phyloP scores from a whole-genome alignment of 129 eudicot genomes.

The Saposhnikovia divaricata region DNA sequence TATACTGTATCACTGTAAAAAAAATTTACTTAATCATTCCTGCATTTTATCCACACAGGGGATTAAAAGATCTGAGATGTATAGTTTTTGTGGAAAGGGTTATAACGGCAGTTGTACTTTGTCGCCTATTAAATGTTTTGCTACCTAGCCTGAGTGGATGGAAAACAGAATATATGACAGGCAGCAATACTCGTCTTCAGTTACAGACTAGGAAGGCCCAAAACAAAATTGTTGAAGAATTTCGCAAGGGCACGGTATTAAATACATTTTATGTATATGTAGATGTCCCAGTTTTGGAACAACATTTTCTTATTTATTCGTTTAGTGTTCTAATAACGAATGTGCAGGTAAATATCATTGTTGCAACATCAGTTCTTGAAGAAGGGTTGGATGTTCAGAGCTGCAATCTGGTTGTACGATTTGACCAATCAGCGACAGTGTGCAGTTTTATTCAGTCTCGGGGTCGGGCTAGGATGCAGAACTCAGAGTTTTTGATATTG shows the following conservation, averaged over 20 bases:
- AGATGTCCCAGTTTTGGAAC: not conserved
- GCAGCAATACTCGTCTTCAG: constrained; percentile 30
- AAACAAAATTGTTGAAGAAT: constrained; percentile 65
- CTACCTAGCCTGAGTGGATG: constrained; percentile 50
- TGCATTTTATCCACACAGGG: constrained; percentile 26
- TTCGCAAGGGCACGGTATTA: constrained; percentile 65
- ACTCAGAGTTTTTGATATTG: constrained; percentile 71
- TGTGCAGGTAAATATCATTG: constrained; percentile 68
- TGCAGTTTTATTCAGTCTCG: constrained; percentile 97
- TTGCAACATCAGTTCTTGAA: constrained; percentile 93
- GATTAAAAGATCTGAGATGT: constrained; percentile 59
- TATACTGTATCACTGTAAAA: not conserved
- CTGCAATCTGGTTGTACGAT: constrained; percentile 86
- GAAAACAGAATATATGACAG: constrained; percentile 66
- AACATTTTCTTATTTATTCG: not conserved
- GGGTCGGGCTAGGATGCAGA: constrained; percentile 91
- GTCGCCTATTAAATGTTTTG: constrained; percentile 42
- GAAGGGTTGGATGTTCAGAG: constrained; percentile 97
- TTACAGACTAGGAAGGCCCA: constrained; percentile 63
- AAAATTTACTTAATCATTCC: not conserved
- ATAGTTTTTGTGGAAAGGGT: constrained; percentile 81
- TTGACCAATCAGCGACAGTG: constrained; percentile 66
- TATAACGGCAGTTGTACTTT: constrained; percentile 66
- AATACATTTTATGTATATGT: not conserved
- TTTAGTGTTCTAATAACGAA: not conserved